Conservation (phyloP, 495 filamentous ascomycete species). For the Penicillium manginii region DNA sequence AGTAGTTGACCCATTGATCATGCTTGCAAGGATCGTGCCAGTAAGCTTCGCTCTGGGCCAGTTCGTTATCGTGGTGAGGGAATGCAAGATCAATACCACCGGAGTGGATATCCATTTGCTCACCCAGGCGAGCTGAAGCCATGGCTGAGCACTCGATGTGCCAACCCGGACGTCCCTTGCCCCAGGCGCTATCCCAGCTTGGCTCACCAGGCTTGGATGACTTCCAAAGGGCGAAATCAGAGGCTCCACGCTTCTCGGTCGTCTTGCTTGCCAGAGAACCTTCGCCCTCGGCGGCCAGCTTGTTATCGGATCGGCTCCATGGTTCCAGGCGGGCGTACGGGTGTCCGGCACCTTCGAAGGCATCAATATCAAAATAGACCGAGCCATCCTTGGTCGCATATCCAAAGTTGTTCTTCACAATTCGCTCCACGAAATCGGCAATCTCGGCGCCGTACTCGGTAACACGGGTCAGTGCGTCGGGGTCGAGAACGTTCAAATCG, state of each 20-base stretch:
- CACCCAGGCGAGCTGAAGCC: conserved; percentile 83
- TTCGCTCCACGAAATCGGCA: conserved; percentile 72
- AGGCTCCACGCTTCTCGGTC: conserved; percentile 67
- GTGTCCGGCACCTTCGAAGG: conserved; percentile 84
- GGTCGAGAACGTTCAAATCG: conserved; percentile 81
- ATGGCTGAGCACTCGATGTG: conserved; percentile 99
- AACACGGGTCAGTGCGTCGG: conserved; percentile 82
- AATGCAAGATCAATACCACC: conserved; percentile 93
- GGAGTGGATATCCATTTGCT: conserved; percentile 87
- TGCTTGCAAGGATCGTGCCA: conserved; percentile 43
- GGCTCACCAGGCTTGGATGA: conserved; percentile 90
- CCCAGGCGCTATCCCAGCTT: conserved; percentile 86
- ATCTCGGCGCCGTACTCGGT: conserved; percentile 90
- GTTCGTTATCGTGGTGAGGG: conserved; percentile 95
- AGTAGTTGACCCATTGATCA: conserved; percentile 93
- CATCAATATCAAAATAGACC: conserved; percentile 90
- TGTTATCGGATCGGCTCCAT: conserved; percentile 82
- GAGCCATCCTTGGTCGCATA: conserved; percentile 81
- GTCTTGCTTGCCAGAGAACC: conserved; percentile 74
- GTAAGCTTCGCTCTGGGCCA: conserved; percentile 93
- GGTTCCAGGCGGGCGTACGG: conserved; percentile 85
- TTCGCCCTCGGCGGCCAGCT: conserved; percentile 85
- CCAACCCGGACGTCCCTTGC: conserved; percentile 88
- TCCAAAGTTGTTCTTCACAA: conserved; percentile 83
- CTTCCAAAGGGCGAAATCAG: conserved; percentile 97